Percentiles rank a stretch among this genome's conserved stretches.
phyloP scores from a whole-genome alignment of 306 rosid genomes.

The Citrullus colocynthis region DNA sequence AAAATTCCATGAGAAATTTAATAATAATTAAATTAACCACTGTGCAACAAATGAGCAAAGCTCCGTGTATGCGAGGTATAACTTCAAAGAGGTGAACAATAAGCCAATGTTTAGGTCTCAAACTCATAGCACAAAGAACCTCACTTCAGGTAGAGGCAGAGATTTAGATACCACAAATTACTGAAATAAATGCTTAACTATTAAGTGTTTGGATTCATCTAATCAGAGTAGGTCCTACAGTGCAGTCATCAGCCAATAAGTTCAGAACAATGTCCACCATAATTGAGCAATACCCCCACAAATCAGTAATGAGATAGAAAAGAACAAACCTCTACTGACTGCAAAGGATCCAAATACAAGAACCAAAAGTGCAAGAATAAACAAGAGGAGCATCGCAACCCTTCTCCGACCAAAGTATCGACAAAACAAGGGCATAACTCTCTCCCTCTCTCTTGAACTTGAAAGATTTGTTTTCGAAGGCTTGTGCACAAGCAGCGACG shows the following conservation, averaged over 20 bases:
- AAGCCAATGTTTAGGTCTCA: not conserved
- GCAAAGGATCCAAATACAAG: conserved; percentile 54
- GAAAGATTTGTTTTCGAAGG: conserved; percentile 51
- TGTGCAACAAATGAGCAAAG: not conserved
- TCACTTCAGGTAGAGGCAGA: not conserved
- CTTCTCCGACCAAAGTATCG: conserved; percentile 53
- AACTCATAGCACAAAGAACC: not conserved
- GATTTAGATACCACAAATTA: not conserved
- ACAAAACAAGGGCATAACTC: conserved; percentile 36
- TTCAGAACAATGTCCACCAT: not conserved
- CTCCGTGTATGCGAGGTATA: not conserved
- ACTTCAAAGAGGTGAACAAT: not conserved
- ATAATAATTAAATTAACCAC: not conserved
- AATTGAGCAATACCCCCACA: not conserved
- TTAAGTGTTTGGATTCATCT: not conserved
- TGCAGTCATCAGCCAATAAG: not conserved
- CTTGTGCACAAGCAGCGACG: conserved; percentile 41
- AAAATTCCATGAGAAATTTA: not conserved
- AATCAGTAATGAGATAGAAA: not conserved
- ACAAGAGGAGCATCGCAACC: conserved; percentile 72
- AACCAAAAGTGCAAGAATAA: conserved; percentile 53
- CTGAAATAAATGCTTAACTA: not conserved
- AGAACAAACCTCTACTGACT: conserved; percentile 52
- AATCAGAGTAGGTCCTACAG: not conserved
- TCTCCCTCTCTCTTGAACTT: conserved; percentile 70